These are phyloP conservation scores for Albifimbria verrucaria DNA, from an alignment of 2,329 filamentous ascomycete species.

Conservation along the genomic window DNA sequence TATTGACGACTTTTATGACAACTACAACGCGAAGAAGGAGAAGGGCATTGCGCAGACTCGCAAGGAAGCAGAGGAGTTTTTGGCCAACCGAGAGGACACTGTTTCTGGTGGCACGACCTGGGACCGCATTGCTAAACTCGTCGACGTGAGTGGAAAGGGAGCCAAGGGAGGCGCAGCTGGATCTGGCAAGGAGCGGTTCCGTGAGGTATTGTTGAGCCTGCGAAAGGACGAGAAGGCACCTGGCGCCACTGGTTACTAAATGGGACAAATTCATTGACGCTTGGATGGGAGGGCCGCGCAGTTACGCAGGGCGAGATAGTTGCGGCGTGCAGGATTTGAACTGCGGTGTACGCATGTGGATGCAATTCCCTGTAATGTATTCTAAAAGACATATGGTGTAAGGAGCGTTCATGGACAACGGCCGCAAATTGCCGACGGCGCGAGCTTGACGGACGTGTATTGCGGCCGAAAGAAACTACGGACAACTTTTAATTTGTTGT, in stretches of 20 bases:
- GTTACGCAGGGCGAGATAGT: neutral
- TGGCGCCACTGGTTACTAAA: conserved; percentile 60
- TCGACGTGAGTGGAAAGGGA: conserved; percentile 96
- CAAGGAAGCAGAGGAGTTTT: conserved; percentile 90
- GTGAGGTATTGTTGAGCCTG: conserved; percentile 81
- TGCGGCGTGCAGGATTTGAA: neutral
- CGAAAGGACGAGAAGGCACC: conserved; percentile 89
- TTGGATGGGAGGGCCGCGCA: conserved; percentile 8
- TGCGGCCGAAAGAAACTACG: conserved; percentile 14
- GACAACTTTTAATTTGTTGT: conserved; percentile 15
- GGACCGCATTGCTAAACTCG: conserved; percentile 96
- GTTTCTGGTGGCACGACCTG: conserved; percentile 94
- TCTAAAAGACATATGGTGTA: neutral
- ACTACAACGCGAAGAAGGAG: conserved; percentile 98
- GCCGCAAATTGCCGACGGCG: neutral
- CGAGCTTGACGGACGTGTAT: neutral
- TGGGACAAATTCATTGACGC: conserved; percentile 2
- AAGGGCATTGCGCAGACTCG: conserved; percentile 86
- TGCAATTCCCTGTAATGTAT: conserved; percentile 8
- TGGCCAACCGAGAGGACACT: conserved; percentile 85
- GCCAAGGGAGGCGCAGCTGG: conserved; percentile 80
- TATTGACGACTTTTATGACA: conserved; percentile 99
- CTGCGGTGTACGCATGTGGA: conserved; percentile 18
- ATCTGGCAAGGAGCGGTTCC: conserved; percentile 93
- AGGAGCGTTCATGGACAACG: neutral